Percentiles rank a stretch among this genome's conserved stretches.
Evolutionary conservation across 257 asterid species (phyloP).

Genomic region (Solanum chaucha): DNA sequence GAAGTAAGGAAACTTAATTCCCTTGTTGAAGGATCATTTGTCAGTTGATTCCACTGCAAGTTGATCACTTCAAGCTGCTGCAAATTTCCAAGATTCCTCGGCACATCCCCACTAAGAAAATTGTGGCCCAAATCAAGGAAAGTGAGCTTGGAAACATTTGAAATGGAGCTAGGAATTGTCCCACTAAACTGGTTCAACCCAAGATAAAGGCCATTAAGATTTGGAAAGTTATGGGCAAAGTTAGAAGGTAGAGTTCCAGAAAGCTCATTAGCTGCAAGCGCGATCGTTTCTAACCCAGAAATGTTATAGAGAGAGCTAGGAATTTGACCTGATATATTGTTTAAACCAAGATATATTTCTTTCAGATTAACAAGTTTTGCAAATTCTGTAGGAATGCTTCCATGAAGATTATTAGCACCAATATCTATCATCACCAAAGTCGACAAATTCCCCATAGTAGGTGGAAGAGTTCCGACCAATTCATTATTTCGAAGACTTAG

Average conservation of each 20-base stretch:
- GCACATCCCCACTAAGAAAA: slow-evolving; percentile 3
- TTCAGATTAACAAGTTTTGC: slow-evolving; percentile 3
- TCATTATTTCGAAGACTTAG: background rate
- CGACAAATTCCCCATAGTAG: background rate
- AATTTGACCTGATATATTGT: slow-evolving; percentile 13
- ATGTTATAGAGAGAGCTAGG: slow-evolving; percentile 2
- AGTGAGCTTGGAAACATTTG: slow-evolving; percentile 7
- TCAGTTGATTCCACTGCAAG: background rate
- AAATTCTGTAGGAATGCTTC: slow-evolving; percentile 9
- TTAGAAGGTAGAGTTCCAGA: slow-evolving; percentile 9
- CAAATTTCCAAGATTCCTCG: slow-evolving; percentile 12
- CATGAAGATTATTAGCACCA: background rate
- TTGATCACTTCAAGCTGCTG: background rate
- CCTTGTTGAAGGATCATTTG: background rate
- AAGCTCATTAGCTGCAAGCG: background rate
- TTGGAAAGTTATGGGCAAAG: slow-evolving; percentile 3
- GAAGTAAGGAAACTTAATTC: slow-evolving; percentile 2
- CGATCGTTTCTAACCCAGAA: background rate
- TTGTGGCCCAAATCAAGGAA: background rate
- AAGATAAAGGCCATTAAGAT: background rate
- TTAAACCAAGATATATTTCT: slow-evolving; percentile 2
- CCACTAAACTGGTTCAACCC: background rate
- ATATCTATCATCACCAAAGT: background rate
- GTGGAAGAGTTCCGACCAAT: background rate
- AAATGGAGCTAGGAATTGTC: slow-evolving; percentile 14